Evolutionary conservation across 2,329 filamentous ascomycete genomes (phyloP).

Genomic region (Dothistroma pini): DNA sequence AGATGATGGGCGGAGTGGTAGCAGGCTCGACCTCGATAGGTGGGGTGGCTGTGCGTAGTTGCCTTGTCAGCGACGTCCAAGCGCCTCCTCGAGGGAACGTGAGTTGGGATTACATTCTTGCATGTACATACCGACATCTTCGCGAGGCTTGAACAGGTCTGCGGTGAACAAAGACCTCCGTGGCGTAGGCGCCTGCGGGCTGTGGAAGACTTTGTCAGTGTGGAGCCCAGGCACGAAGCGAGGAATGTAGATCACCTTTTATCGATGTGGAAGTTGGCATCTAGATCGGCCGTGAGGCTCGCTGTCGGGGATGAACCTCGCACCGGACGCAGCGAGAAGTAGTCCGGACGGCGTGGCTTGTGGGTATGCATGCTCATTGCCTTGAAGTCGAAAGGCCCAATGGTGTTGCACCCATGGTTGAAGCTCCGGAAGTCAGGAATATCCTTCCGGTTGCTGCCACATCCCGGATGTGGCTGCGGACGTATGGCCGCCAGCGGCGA

Average conservation of each 20-base stretch:
- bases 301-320: constrained; percentile 87
- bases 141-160: constrained; percentile 56
- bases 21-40: constrained; percentile 60
- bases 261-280: constrained; percentile 95
- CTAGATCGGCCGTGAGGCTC: constrained; percentile 88
- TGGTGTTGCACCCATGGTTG: constrained; percentile 52
- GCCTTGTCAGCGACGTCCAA: constrained; percentile 24
- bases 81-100: not conserved
- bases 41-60: constrained; percentile 44
- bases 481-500: constrained; percentile 94
- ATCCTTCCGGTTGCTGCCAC: constrained; percentile 58
- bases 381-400: constrained; percentile 66
- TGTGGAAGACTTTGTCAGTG: constrained; percentile 48
- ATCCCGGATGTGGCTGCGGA: constrained; percentile 61
- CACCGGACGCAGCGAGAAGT: constrained; percentile 71
- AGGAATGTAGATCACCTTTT: constrained; percentile 66
- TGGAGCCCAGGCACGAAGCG: constrained; percentile 24
- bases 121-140: constrained; percentile 32
- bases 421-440: constrained; percentile 51
- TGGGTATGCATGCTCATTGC: constrained; percentile 68
- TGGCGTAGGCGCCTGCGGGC: constrained; percentile 77
- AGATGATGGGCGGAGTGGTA: constrained; percentile 74
- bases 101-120: constrained; percentile 17
- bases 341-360: constrained; percentile 68
- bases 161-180: constrained; percentile 80